Evolutionary conservation across 768 basidiomycete genomes (phyloP).

Genomic region (Auriculariales sp.): DNA sequence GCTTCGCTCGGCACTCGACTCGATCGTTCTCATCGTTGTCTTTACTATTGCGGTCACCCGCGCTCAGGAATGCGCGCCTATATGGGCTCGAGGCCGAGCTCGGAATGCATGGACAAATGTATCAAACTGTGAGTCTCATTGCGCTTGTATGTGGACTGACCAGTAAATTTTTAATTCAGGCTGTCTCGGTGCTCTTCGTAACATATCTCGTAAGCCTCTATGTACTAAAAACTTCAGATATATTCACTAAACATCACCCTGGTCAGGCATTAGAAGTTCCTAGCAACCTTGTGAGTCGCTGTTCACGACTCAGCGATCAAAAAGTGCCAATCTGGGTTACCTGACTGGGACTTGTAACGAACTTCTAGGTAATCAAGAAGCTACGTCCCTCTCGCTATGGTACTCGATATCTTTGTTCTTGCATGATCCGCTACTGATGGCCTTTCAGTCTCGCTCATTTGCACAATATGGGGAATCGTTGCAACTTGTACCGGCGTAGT

Average conservation of each 20-base stretch:
- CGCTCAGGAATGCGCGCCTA: slow-evolving; percentile 7
- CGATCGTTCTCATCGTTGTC: no score
- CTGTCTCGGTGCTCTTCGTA: slow-evolving; percentile 4
- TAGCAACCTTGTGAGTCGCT: neutral
- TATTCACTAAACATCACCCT: neutral
- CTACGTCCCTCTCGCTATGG: slow-evolving; percentile 4
- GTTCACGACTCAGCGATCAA: no score
- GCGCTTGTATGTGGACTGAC: neutral
- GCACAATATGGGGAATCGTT: slow-evolving; percentile 3
- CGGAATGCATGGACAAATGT: slow-evolving; percentile 1
- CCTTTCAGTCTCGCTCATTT: neutral
- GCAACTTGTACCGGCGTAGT: slow-evolving; percentile 3
- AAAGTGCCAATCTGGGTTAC: neutral
- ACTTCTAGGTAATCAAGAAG: slow-evolving; percentile 4
- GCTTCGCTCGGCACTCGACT: neutral
- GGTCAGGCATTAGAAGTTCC: neutral
- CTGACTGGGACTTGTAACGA: neutral
- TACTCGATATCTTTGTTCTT: neutral
- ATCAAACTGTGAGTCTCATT: slow-evolving; percentile 4
- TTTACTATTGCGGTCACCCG: no score
- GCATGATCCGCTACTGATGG: neutral
- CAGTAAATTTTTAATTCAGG: neutral
- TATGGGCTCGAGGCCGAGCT: slow-evolving; percentile 8
- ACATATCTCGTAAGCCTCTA: neutral
- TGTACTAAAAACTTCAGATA: neutral